These are phyloP conservation scores for Xylaria sp. DNA, from an alignment of 2,329 filamentous ascomycete species.

Conservation along the genomic window DNA sequence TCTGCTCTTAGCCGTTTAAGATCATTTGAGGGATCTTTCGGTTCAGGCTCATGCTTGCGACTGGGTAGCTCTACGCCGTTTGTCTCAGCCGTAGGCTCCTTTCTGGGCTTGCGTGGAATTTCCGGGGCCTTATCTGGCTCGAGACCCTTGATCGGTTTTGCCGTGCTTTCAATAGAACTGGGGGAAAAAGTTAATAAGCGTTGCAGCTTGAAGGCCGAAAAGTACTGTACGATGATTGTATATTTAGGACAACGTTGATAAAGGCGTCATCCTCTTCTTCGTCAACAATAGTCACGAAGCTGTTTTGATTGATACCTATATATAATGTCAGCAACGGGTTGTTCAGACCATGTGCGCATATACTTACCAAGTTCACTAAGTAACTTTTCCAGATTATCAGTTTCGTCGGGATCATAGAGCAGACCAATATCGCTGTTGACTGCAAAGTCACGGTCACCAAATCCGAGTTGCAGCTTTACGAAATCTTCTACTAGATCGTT, in stretches of 20 bases:
- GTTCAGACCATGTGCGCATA: conserved; percentile 1
- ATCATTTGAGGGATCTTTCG: conserved; percentile 51
- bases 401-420: conserved; percentile 91
- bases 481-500: conserved; percentile 81
- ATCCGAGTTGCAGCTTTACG: conserved; percentile 75
- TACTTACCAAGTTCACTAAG: conserved; percentile 76
- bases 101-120: conserved; percentile 66
- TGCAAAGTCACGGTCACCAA: conserved; percentile 80
- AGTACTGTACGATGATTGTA: conserved; percentile 68
- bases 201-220: conserved; percentile 36
- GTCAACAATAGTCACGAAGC: conserved; percentile 86
- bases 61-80: conserved; percentile 56
- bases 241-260: conserved; percentile 81
- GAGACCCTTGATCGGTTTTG: conserved; percentile 65
- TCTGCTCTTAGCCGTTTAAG: conserved; percentile 61
- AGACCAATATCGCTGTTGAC: conserved; percentile 78
- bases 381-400: conserved; percentile 84
- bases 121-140: conserved; percentile 55
- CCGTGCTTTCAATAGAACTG: conserved; percentile 49
- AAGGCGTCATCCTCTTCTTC: conserved; percentile 78
- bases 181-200: conserved; percentile 36
- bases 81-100: conserved; percentile 50
- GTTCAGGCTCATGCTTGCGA: conserved; percentile 54
- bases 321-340: conserved; percentile 40
- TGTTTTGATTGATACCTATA: conserved; percentile 73